Percentiles rank a stretch among this genome's conserved stretches.
phyloP scores from a whole-genome alignment of 2,329 filamentous ascomycete genomes.

The Fusarium newnesense region DNA sequence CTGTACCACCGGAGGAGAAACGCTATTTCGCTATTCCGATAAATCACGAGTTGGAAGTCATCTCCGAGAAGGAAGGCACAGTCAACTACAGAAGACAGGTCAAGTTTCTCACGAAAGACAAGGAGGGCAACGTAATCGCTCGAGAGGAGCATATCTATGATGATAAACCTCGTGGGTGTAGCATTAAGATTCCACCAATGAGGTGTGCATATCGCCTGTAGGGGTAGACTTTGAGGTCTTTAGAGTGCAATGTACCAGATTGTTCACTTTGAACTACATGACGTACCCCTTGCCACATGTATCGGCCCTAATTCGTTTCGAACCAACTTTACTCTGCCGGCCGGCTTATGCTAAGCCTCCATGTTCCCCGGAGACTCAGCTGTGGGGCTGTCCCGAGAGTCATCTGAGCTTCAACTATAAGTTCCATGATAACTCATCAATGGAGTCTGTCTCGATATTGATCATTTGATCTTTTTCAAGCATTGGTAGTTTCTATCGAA shows the following conservation, averaged over 20 bases:
- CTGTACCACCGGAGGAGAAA: not conserved
- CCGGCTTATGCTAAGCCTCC: not conserved
- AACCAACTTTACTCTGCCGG: not conserved
- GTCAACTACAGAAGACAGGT: not conserved
- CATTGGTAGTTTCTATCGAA: not conserved
- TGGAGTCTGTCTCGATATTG: too few relatives aligned
- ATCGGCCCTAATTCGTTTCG: not conserved
- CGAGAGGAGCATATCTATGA: constrained; percentile 4
- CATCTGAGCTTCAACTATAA: not conserved
- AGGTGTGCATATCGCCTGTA: not conserved
- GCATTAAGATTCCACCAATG: constrained; percentile 5
- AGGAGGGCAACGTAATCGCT: not conserved
- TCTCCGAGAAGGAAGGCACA: not conserved
- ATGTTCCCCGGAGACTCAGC: not conserved
- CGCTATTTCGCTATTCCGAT: constrained; percentile 3
- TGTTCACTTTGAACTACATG: not conserved
- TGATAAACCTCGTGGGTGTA: not conserved
- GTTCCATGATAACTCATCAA: not conserved
- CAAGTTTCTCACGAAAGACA: not conserved
- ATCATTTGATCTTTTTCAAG: not conserved
- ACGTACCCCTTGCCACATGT: too few relatives aligned
- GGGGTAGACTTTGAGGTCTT: too few relatives aligned
- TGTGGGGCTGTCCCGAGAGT: constrained; percentile 6
- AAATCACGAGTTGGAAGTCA: constrained; percentile 14
- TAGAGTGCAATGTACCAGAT: too few relatives aligned